Base-by-base conservation (phyloP, 768 basidiomycete species). In the Suillus tomentosus region DNA sequence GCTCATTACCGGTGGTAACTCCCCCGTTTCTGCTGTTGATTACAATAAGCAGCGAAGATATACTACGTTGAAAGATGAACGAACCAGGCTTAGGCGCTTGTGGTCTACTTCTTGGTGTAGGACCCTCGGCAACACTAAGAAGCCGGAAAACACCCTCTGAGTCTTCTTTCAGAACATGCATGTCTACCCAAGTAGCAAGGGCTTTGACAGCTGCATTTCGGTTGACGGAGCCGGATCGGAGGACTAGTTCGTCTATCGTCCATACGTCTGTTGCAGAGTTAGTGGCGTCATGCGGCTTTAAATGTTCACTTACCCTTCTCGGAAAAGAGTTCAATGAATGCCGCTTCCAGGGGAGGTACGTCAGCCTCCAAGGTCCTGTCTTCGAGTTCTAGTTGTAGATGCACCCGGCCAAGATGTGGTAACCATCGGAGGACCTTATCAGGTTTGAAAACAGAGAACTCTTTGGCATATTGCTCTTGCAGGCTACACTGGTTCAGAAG, bases 341-440 rank as follows among this genome's bases (percentile, higher is more conserved):
- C 91, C 10, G 96, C 97, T 72, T 99, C 96, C 22, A 99, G 76
- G 0, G 95, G 94, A 1, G 88, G 87, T 4, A 93, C 94, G 50
- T 94, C 88, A 3, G 85, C 85, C 24, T 86, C 85, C 40, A 97
- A 64, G 5, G 79, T 86, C 14, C 94, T 88, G 73, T 98, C 96
- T 69, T 88, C 83, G 3, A 99, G 81, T 70, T 94, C 87, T 8
- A 99, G 78, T 61, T 93, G 88, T 60, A 99, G 74, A 42, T 86
- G 82, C 45, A 96, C 86, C 2, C 88, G 92, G 0, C 97, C 96
- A 14, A 97, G 84, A 71, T 96, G 91, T 11, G 94, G 90, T 7
- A 98, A 74, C 91, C 94, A 99, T 55, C 87, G 85, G 40, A 99
- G 84, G 65, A 83, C 85, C 80, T 99, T 98, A 77, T 97, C 95